These are phyloP conservation scores for Wickerhamiella vanderwaltii DNA, from an alignment of 805 yeast genomes.

Conservation along the genomic window DNA sequence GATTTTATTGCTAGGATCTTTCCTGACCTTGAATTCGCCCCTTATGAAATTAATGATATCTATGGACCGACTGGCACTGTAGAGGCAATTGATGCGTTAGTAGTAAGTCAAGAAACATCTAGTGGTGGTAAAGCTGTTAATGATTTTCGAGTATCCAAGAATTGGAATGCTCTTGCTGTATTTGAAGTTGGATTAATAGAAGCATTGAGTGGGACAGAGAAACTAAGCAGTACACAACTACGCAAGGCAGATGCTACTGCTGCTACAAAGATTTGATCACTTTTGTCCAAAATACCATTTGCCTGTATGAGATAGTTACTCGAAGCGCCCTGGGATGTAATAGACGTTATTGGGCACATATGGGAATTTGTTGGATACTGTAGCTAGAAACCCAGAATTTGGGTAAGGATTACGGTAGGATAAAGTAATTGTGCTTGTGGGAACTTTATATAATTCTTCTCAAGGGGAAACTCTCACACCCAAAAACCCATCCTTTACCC, in stretches of 20 bases:
- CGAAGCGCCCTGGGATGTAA: too few species aligned
- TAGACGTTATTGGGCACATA: too few species aligned
- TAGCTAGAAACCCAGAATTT: too few species aligned
- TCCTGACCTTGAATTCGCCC: slow-evolving; percentile 37
- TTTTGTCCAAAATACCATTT: too few species aligned
- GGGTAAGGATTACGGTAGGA: too few species aligned
- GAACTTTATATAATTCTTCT: too few species aligned
- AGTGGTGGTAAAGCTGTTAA: slow-evolving; percentile 69
- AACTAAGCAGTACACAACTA: slow-evolving; percentile 74
- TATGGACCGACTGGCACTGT: slow-evolving; percentile 89
- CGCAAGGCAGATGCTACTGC: slow-evolving; percentile 34
- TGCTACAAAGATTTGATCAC: neutral
- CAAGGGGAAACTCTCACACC: too few species aligned
- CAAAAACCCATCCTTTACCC: too few species aligned
- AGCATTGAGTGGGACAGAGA: slow-evolving; percentile 39
- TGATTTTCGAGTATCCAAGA: slow-evolving; percentile 43
- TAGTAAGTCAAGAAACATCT: slow-evolving; percentile 69
- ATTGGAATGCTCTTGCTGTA: slow-evolving; percentile 40
- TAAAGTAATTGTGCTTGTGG: too few species aligned
- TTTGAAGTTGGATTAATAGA: slow-evolving; percentile 51
- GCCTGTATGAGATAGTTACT: too few species aligned
- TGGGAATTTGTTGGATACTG: too few species aligned
- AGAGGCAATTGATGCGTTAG: slow-evolving; percentile 61
- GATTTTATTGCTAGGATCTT: slow-evolving; percentile 39
- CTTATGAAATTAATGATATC: slow-evolving; percentile 62